Conservation (phyloP, 1,284 basidiomycete genomes). For the Chondrostereum purpureum region DNA sequence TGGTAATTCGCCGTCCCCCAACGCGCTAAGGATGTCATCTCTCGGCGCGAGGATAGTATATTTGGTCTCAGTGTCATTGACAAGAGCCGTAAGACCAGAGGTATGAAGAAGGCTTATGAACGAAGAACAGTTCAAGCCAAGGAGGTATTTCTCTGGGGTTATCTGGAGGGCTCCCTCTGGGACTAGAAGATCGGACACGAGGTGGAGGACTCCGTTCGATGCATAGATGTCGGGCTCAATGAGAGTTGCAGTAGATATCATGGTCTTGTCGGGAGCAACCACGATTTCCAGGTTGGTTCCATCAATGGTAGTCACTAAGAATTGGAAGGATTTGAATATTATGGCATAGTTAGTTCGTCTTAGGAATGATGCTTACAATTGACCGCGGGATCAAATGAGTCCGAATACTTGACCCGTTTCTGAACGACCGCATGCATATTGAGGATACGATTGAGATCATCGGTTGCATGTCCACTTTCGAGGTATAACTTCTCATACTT, state of each 20-base stretch:
- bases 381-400: conserved; percentile 45
- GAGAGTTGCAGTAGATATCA: conserved; percentile 61
- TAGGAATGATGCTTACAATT: conserved; percentile 42
- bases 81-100: conserved; percentile 68
- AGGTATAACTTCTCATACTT: conserved; percentile 76
- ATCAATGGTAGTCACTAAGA: conserved; percentile 63
- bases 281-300: conserved; percentile 62
- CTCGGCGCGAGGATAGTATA: conserved; percentile 86
- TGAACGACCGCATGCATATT: conserved; percentile 67
- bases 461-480: conserved; percentile 76
- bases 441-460: conserved; percentile 74
- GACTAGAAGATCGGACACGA: conserved; percentile 79
- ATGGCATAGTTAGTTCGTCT: no score
- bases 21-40: conserved; percentile 75
- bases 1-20: conserved; percentile 50
- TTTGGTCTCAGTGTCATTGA: conserved; percentile 68
- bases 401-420: conserved; percentile 57
- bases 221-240: conserved; percentile 79
- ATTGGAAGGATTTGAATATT: conserved; percentile 3
- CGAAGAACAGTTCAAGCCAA: conserved; percentile 83
- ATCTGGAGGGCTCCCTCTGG: conserved; percentile 72
- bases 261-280: conserved; percentile 45
- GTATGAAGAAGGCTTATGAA: conserved; percentile 88
- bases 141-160: conserved; percentile 89
- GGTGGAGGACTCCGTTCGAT: conserved; percentile 92